These are phyloP conservation scores for Suillus sp. DNA, from an alignment of 768 basidiomycete genomes.

Conservation along the genomic window DNA sequence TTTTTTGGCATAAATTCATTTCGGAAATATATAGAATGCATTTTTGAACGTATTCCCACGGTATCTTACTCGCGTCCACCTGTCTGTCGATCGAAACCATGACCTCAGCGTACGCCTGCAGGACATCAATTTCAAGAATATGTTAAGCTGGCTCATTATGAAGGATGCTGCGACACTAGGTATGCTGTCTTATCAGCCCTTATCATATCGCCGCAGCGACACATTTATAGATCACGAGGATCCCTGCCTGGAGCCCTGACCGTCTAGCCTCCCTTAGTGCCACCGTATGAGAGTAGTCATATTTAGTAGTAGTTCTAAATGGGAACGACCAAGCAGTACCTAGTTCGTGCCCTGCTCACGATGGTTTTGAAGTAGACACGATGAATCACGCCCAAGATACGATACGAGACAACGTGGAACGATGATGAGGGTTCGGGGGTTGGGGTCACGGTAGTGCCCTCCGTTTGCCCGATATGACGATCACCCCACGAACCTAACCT, in stretches of 20 bases:
- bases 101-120: background rate
- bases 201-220: background rate
- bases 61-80: background rate
- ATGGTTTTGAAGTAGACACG: background rate
- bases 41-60: background rate
- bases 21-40: background rate
- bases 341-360: background rate
- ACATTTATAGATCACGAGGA: slow-evolving; percentile 4
- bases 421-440: slow-evolving; percentile 1
- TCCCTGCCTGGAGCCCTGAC: background rate
- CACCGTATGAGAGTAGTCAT: background rate
- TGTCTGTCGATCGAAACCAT: slow-evolving; percentile 1
- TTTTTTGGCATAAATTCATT: slow-evolving; percentile 2
- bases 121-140: background rate
- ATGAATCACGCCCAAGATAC: background rate
- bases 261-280: background rate
- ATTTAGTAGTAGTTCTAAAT: background rate
- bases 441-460: background rate
- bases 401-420: background rate
- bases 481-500: slow-evolving; percentile 7
- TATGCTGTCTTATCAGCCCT: background rate
- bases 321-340: background rate
- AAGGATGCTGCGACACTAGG: background rate
- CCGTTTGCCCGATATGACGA: background rate
- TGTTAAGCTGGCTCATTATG: background rate